These are phyloP conservation scores for Aspergillus flavus DNA, from an alignment of 2,329 filamentous ascomycete species.

Conservation along the genomic window DNA sequence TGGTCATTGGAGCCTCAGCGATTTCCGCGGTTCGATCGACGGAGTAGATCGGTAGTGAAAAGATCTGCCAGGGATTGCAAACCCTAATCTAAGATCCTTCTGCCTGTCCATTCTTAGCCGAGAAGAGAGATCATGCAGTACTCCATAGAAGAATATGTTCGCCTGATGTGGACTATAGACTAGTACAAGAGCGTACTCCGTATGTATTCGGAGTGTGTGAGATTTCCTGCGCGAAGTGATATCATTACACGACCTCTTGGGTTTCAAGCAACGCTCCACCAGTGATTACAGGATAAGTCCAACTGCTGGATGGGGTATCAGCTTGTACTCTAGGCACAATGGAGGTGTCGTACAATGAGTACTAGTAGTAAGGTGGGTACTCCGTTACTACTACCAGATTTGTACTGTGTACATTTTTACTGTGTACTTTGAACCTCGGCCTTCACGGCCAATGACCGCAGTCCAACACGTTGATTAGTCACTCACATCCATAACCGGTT, in stretches of 20 bases:
- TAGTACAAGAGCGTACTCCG: not conserved
- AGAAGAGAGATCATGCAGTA: not conserved
- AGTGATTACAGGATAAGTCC: not conserved
- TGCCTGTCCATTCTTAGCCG: not conserved
- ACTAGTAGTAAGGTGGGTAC: too few species aligned
- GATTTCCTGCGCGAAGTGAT: not conserved
- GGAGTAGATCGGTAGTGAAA: not conserved
- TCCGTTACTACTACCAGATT: too few species aligned
- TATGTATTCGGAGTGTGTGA: not conserved
- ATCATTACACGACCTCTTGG: not conserved
- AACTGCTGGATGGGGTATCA: too few species aligned
- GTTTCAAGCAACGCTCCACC: too few species aligned
- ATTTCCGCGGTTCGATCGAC: not conserved
- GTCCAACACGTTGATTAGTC: not conserved
- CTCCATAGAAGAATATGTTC: not conserved
- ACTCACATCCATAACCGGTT: not conserved
- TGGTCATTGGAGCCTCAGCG: not conserved
- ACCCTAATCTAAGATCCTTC: not conserved
- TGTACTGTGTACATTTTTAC: too few species aligned
- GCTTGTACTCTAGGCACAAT: not conserved
- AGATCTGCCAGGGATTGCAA: not conserved
- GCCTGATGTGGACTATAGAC: not conserved
- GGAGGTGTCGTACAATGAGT: not conserved
- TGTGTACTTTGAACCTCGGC: too few species aligned
- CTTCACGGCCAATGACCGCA: too few species aligned